These are phyloP conservation scores for Artemisia argyi DNA, from an alignment of 129 eudicot species.

Conservation along the genomic window DNA sequence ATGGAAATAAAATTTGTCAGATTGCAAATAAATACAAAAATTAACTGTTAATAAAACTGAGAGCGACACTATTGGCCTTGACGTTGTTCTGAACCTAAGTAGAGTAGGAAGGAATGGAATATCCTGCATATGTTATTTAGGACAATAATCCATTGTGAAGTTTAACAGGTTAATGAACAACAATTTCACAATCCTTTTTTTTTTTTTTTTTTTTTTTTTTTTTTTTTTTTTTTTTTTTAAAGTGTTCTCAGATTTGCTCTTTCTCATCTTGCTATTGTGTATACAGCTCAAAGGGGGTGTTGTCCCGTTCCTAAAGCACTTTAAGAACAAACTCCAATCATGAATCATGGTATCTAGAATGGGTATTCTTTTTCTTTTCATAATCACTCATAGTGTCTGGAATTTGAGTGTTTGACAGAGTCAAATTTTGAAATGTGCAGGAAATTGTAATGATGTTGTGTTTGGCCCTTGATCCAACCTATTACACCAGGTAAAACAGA, in stretches of 20 bases:
- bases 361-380: slow-evolving; percentile 9
- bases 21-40: neutral
- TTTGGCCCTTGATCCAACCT: slow-evolving; percentile 10
- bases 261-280: slow-evolving; percentile 22
- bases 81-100: no score
- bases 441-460: slow-evolving; percentile 5
- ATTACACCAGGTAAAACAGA: neutral
- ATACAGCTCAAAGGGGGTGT: slow-evolving; percentile 83
- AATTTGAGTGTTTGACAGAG: neutral
- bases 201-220: neutral
- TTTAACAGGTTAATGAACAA: no score
- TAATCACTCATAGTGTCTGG: neutral
- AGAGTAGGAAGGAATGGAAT: no score
- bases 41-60: no score
- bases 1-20: neutral
- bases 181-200: no score
- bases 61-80: no score
- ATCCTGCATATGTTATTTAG: no score
- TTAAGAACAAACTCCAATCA: neutral
- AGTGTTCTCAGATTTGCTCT: neutral
- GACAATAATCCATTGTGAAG: no score
- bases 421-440: slow-evolving; percentile 19
- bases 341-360: slow-evolving; percentile 20
- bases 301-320: slow-evolving; percentile 53
- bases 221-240: neutral